These are phyloP conservation scores for Auricularia heimuer DNA, from an alignment of 768 basidiomycete species.

Conservation along the genomic window DNA sequence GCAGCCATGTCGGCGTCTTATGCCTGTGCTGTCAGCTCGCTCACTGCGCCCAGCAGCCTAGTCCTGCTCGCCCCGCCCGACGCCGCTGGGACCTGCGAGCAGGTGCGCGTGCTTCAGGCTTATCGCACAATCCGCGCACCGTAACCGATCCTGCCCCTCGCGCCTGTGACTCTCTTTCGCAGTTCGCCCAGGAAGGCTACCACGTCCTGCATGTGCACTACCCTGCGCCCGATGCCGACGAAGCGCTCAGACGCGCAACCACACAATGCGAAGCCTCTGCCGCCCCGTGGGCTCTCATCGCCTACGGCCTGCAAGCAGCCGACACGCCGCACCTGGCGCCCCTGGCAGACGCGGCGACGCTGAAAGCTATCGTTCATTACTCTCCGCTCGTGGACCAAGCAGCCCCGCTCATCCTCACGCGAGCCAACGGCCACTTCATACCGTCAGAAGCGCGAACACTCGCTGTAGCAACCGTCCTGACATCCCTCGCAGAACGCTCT, in stretches of 20 bases:
- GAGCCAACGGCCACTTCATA: conserved; percentile 14
- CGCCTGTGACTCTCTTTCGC: neutral
- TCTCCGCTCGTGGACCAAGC: conserved; percentile 20
- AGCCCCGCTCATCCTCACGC: conserved; percentile 19
- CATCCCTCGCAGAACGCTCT: conserved; percentile 18
- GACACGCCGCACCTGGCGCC: conserved; percentile 14
- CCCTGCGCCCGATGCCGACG: conserved; percentile 12
- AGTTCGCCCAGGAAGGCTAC: conserved; percentile 33
- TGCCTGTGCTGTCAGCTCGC: conserved; percentile 18
- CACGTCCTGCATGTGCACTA: conserved; percentile 24
- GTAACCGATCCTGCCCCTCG: neutral
- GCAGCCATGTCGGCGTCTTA: neutral
- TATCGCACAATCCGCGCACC: neutral
- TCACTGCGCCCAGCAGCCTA: conserved; percentile 22
- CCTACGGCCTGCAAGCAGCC: conserved; percentile 21
- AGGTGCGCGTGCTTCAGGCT: conserved; percentile 17
- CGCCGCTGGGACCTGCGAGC: conserved; percentile 28
- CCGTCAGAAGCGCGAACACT: conserved; percentile 18
- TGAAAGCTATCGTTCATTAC: conserved; percentile 28
- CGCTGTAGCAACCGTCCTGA: neutral
- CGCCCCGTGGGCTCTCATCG: conserved; percentile 21
- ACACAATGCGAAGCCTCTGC: neutral
- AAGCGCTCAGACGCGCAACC: conserved; percentile 4
- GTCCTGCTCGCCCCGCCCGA: conserved; percentile 22
- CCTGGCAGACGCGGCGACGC: conserved; percentile 6